Evolutionary conservation across 2,329 filamentous ascomycete genomes (phyloP).

Genomic region (Colletotrichum lini): DNA sequence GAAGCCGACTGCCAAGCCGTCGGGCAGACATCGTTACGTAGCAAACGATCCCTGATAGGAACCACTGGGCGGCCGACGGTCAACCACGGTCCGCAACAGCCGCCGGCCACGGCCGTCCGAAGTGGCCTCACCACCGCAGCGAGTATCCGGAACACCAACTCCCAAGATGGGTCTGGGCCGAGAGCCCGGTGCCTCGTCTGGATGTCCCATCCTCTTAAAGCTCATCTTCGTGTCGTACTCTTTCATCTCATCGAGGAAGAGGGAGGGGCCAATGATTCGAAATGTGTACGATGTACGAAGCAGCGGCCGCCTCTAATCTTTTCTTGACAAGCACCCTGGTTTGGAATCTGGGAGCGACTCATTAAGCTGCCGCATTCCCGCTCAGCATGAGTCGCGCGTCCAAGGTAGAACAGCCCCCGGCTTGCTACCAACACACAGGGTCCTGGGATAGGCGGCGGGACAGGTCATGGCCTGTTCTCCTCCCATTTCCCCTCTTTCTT

Average conservation of each 20-base stretch:
- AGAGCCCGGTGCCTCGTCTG: slow-evolving; percentile 3
- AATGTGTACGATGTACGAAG: neutral
- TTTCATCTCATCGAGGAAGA: neutral
- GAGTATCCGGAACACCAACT: neutral
- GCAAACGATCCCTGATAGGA: neutral
- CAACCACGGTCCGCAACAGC: slow-evolving; percentile 20
- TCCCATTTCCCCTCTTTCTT: slow-evolving; percentile 18
- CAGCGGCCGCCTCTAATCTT: neutral
- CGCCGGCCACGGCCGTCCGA: slow-evolving; percentile 19
- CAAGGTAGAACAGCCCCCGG: slow-evolving; percentile 20
- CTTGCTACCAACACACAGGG: slow-evolving; percentile 30
- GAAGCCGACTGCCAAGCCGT: slow-evolving; percentile 2
- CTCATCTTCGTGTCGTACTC: too few species aligned
- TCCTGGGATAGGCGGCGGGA: slow-evolving; percentile 29
- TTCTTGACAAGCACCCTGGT: slow-evolving; percentile 19
- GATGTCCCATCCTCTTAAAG: neutral
- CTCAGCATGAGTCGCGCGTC: slow-evolving; percentile 34
- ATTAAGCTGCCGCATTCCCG: slow-evolving; percentile 23
- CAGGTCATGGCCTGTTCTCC: slow-evolving; percentile 5
- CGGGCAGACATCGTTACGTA: slow-evolving; percentile 1
- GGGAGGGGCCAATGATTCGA: too few species aligned
- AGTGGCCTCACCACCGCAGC: neutral
- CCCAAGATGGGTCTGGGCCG: neutral
- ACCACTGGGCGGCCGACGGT: slow-evolving; percentile 17
- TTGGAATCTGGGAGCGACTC: slow-evolving; percentile 23